Evolutionary conservation across 2,329 filamentous ascomycete species (phyloP).

Genomic region (Uncinocarpus reesii): DNA sequence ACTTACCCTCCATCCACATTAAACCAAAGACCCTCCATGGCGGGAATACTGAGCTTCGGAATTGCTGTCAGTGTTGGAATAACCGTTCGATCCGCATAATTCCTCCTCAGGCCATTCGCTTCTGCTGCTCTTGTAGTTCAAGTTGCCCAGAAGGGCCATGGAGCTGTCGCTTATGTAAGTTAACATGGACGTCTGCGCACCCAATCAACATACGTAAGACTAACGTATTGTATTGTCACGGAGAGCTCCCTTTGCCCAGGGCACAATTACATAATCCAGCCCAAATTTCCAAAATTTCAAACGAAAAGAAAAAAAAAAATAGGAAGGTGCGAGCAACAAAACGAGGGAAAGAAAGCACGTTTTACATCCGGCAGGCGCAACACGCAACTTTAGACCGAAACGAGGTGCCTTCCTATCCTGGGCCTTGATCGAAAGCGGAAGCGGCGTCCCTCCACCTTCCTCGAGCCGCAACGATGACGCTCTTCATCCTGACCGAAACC

Average conservation of each 20-base stretch:
- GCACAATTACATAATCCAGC: slow-evolving; percentile 11
- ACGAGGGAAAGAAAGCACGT: neutral
- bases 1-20: slow-evolving; percentile 85
- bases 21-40: slow-evolving; percentile 86
- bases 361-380: slow-evolving; percentile 8
- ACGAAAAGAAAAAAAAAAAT: slow-evolving; percentile 11
- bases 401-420: neutral
- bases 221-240: slow-evolving; percentile 1
- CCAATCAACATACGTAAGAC: slow-evolving; percentile 24
- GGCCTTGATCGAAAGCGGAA: slow-evolving; percentile 8
- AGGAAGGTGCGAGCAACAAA: slow-evolving; percentile 8
- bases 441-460: neutral
- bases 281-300: slow-evolving; percentile 24
- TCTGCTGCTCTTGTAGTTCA: neutral
- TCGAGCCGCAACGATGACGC: slow-evolving; percentile 53
- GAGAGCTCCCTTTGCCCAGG: neutral
- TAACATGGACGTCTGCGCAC: neutral
- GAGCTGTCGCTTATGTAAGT: neutral
- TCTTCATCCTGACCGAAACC: slow-evolving; percentile 89
- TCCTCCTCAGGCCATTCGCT: neutral
- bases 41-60: neutral
- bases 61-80: neutral
- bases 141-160: neutral
- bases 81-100: neutral
- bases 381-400: neutral